These are phyloP conservation scores for Hyaloscypha hepaticicola DNA, from an alignment of 495 filamentous ascomycete species.

Conservation along the genomic window DNA sequence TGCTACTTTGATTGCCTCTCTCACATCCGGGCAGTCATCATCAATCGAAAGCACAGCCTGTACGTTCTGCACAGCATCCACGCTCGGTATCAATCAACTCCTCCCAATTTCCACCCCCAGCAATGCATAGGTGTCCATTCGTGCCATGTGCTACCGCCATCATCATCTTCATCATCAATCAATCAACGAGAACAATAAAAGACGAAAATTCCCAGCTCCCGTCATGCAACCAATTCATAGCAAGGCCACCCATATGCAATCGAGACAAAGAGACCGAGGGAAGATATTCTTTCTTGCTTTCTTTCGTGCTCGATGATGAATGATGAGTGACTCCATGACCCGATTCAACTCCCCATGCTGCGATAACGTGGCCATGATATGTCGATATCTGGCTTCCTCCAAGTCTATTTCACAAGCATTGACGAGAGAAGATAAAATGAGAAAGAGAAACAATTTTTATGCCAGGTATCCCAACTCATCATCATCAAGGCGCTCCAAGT, in stretches of 20 bases:
- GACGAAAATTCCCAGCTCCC: background rate
- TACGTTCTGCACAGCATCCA: background rate
- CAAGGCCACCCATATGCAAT: background rate
- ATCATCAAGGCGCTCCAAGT: slow-evolving; percentile 90
- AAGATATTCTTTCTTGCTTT: background rate
- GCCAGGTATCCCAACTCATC: slow-evolving; percentile 93
- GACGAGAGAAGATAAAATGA: slow-evolving; percentile 2
- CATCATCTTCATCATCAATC: background rate
- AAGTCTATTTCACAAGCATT: slow-evolving; percentile 13
- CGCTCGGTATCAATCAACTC: slow-evolving; percentile 1
- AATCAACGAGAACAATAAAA: background rate
- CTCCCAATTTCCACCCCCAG: background rate
- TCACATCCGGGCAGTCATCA: background rate
- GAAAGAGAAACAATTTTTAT: slow-evolving; percentile 39
- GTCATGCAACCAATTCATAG: background rate
- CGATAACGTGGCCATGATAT: background rate
- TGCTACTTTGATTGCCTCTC: background rate
- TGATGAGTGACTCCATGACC: background rate
- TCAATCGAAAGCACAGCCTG: background rate
- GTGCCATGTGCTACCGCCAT: background rate
- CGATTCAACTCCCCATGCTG: background rate
- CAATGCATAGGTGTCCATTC: background rate
- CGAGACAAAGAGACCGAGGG: background rate
- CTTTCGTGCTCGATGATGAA: background rate
- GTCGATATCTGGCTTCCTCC: slow-evolving; percentile 1